A percentile compares a stretch with the other conserved stretches of the same genome.
Evolutionary conservation across 306 rosid genomes (phyloP).

Genomic region (Medicago arabica): DNA sequence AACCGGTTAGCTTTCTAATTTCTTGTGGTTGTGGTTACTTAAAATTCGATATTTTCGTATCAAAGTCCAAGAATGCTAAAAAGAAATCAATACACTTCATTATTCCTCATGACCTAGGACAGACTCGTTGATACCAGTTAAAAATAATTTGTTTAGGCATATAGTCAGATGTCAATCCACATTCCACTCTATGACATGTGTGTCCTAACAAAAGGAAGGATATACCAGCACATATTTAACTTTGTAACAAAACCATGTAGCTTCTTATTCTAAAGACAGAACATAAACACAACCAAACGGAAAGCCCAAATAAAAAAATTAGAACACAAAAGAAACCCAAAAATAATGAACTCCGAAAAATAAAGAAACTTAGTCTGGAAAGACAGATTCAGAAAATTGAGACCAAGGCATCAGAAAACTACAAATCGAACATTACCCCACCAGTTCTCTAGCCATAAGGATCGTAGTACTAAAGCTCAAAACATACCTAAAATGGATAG

Average conservation of each 20-base stretch:
- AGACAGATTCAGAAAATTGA: neutral
- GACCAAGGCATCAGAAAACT: neutral
- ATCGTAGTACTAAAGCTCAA: too few relatives aligned
- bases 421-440: neutral
- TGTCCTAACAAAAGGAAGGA: neutral
- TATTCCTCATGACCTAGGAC: neutral
- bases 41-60: neutral
- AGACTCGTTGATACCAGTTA: neutral
- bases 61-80: neutral
- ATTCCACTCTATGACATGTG: neutral
- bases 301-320: neutral
- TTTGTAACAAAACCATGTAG: neutral
- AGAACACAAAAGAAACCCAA: neutral
- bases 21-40: neutral
- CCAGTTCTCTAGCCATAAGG: too few relatives aligned
- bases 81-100: neutral
- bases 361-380: neutral
- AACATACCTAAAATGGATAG: too few relatives aligned
- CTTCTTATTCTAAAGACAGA: neutral
- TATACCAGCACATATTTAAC: neutral
- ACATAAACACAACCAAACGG: neutral
- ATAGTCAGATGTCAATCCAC: neutral
- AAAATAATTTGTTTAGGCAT: neutral
- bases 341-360: neutral
- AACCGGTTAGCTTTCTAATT: neutral